Evolutionary conservation across 2,329 filamentous ascomycete species (phyloP).

Genomic region (Diaporthe citriasiana): DNA sequence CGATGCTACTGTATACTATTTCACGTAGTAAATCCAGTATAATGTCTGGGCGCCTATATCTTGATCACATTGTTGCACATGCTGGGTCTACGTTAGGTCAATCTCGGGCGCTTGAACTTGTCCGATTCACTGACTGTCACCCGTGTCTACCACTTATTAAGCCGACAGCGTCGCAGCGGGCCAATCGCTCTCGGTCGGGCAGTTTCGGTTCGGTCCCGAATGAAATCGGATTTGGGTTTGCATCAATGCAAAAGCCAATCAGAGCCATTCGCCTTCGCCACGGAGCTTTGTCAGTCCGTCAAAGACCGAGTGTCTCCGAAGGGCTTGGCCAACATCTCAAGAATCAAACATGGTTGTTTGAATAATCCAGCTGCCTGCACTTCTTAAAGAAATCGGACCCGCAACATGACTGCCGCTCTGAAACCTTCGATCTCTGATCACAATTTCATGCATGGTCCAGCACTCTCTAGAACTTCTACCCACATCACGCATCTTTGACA

Average conservation of each 20-base stretch:
- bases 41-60: neutral
- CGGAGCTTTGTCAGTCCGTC: constrained; percentile 4
- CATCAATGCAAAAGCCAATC: neutral
- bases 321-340: neutral
- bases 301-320: constrained; percentile 14
- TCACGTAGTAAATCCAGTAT: neutral
- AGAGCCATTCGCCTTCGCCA: neutral
- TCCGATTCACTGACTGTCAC: neutral
- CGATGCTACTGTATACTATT: neutral
- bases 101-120: constrained; percentile 5
- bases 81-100: neutral
- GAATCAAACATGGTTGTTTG: neutral
- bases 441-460: neutral
- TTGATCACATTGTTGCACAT: neutral
- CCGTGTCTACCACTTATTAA: too few species aligned
- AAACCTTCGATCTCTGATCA: neutral
- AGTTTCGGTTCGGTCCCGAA: constrained; percentile 33
- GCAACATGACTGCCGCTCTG: too few species aligned
- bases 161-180: neutral
- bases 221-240: neutral
- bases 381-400: neutral
- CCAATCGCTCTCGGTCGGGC: constrained; percentile 12
- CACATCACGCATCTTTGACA: neutral
- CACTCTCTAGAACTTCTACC: too few species aligned
- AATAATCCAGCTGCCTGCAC: neutral